These are phyloP conservation scores for Plectranthus barbatus DNA, from an alignment of 257 asterid species.

Conservation along the genomic window DNA sequence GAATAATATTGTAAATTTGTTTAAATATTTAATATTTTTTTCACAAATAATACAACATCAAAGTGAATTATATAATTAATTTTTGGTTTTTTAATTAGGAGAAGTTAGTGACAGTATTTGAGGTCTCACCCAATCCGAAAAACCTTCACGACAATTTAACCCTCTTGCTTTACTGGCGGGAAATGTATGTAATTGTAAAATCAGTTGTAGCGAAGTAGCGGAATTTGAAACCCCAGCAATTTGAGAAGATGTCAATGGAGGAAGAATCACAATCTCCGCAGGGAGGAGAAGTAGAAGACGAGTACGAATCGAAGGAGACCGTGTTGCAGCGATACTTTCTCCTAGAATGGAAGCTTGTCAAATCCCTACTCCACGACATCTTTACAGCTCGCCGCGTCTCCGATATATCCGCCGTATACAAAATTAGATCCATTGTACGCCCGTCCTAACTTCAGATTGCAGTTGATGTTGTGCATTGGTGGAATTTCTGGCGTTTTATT, in stretches of 20 bases:
- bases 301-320: conserved; percentile 71
- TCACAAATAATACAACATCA: no score
- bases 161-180: conserved; percentile 22
- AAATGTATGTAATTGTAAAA: conserved; percentile 8
- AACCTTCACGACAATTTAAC: not conserved
- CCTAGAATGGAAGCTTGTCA: conserved; percentile 86
- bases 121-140: not conserved
- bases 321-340: conserved; percentile 77
- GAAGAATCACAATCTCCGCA: conserved; percentile 20
- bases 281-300: conserved; percentile 54
- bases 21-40: no score
- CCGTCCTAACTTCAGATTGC: not conserved
- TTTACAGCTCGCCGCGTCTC: conserved; percentile 55
- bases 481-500: not conserved
- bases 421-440: conserved; percentile 81
- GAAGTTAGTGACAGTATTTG: no score
- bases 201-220: conserved; percentile 2
- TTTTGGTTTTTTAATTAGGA: no score
- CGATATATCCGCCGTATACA: conserved; percentile 60
- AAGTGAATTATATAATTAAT: no score
- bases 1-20: no score
- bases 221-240: not conserved
- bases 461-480: not conserved
- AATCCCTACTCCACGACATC: conserved; percentile 67
- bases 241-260: conserved; percentile 24